These are phyloP conservation scores for Baudoinia panamericana DNA, from an alignment of 495 filamentous ascomycete species.

Conservation along the genomic window DNA sequence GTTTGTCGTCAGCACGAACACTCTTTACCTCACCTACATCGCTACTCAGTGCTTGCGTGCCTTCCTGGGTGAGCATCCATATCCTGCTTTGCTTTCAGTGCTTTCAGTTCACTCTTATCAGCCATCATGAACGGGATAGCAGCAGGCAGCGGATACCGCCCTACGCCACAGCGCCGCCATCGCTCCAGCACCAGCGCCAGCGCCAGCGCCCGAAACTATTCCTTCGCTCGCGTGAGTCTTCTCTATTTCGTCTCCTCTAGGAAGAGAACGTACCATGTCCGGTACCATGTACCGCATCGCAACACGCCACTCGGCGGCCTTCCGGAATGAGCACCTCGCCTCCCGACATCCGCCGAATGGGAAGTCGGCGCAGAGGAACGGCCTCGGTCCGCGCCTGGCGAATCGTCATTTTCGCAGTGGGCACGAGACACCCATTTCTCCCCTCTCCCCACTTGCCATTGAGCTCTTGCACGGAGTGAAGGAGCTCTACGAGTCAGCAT, in stretches of 20 bases:
- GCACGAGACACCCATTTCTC: no score
- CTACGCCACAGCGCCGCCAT: not conserved
- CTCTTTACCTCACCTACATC: no score
- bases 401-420: no score
- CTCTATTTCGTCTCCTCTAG: not conserved
- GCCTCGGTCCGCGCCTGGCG: no score
- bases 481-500: not conserved
- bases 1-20: no score
- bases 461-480: no score
- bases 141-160: constrained; percentile 1
- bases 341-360: not conserved
- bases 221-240: constrained; percentile 6
- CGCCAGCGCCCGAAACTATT: constrained; percentile 4
- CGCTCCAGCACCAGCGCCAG: constrained; percentile 4
- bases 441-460: no score
- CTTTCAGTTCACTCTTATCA: no score
- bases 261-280: not conserved
- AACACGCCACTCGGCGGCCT: not conserved
- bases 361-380: not conserved
- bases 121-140: constrained; percentile 5
- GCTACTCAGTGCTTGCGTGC: no score
- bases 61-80: no score
- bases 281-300: not conserved
- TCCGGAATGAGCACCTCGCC: not conserved
- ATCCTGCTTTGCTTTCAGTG: no score